phyloP scores from a whole-genome alignment of 352 stramenopile genomes.

The Globisporangium uncinulatum region DNA sequence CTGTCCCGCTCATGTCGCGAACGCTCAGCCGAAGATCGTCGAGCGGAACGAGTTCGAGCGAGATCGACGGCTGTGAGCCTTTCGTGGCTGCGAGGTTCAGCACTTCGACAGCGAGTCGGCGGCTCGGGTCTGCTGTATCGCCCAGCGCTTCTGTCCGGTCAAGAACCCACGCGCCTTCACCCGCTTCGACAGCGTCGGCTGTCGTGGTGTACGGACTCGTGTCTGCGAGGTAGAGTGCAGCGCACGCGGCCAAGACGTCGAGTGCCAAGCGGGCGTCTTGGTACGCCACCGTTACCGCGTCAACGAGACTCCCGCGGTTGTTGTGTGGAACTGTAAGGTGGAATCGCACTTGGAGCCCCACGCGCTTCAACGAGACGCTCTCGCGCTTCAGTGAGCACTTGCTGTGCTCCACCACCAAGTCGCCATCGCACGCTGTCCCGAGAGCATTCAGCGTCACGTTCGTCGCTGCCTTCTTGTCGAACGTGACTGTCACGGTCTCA shows the following conservation, averaged over 20 bases:
- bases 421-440: conserved; percentile 10
- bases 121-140: not conserved
- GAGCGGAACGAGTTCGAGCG: conserved; percentile 35
- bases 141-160: conserved; percentile 3
- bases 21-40: conserved; percentile 42
- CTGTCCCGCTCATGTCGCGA: conserved; percentile 19
- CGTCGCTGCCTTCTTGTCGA: conserved; percentile 13
- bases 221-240: conserved; percentile 11
- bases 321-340: conserved; percentile 34
- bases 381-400: conserved; percentile 3
- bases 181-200: conserved; percentile 5
- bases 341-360: conserved; percentile 32
- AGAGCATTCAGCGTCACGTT: conserved; percentile 20
- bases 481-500: conserved; percentile 21
- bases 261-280: conserved; percentile 26
- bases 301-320: conserved; percentile 29
- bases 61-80: conserved; percentile 21
- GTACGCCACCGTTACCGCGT: conserved; percentile 23
- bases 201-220: not conserved
- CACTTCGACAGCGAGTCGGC: conserved; percentile 23
- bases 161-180: conserved; percentile 17
- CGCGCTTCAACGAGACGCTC: conserved; percentile 14
- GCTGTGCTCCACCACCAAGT: conserved; percentile 3
- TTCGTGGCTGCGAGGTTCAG: conserved; percentile 19
- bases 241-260: conserved; percentile 18